Evolutionary conservation across 352 stramenopile genomes (phyloP).

Genomic region (Phytopythium chamaehyphon): DNA sequence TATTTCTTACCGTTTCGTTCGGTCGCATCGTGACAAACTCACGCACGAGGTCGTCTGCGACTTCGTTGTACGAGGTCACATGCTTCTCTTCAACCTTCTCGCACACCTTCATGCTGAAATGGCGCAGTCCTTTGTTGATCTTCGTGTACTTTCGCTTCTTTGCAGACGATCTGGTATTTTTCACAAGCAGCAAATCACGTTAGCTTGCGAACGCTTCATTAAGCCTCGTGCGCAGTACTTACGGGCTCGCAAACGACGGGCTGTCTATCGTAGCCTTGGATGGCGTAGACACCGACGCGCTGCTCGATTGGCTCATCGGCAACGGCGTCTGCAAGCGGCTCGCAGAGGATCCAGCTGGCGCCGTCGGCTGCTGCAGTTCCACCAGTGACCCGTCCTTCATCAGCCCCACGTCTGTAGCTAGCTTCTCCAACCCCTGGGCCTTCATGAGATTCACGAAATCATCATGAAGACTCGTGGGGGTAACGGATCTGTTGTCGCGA

Average conservation of each 20-base stretch:
- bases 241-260: conserved; percentile 62
- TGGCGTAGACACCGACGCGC: neutral
- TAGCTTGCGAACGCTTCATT: neutral
- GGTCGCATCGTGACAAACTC: conserved; percentile 87
- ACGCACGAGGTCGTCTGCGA: conserved; percentile 90
- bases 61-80: conserved; percentile 95
- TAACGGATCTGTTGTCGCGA: conserved; percentile 21
- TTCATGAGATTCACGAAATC: conserved; percentile 89
- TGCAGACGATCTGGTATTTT: conserved; percentile 30
- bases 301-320: neutral
- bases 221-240: conserved; percentile 6
- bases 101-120: conserved; percentile 96
- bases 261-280: conserved; percentile 16
- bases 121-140: conserved; percentile 89
- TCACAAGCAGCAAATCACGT: neutral
- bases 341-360: conserved; percentile 7
- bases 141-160: conserved; percentile 85
- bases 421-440: conserved; percentile 75
- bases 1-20: conserved; percentile 57
- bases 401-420: conserved; percentile 70
- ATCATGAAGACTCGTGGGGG: conserved; percentile 76
- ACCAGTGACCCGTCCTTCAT: conserved; percentile 73
- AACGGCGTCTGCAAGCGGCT: conserved; percentile 7
- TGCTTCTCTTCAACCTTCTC: conserved; percentile 97
- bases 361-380: conserved; percentile 32